A percentile compares a stretch with the other conserved stretches of the same genome.
Evolutionary conservation across 345 rosid genomes (phyloP).

Genomic region (Gynandropsis gynandra): DNA sequence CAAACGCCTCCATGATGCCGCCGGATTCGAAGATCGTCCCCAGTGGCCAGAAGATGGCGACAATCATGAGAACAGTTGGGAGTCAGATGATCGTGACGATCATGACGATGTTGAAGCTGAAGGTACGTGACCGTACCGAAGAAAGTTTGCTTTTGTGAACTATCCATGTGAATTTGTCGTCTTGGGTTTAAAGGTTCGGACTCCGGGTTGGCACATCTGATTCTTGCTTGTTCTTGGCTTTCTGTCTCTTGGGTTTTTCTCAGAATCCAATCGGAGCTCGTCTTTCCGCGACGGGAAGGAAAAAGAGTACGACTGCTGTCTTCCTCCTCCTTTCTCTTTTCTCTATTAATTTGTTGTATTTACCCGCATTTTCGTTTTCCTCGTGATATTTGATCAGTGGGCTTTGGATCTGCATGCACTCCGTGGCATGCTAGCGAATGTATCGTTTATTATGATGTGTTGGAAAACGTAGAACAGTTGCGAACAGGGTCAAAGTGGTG

Average conservation of each 20-base stretch:
- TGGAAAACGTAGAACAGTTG: too few species aligned
- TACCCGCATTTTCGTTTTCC: not conserved
- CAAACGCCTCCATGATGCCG: slow-evolving; percentile 6
- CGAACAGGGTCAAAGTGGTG: too few species aligned
- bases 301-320: slow-evolving; percentile 28
- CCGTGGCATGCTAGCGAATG: not conserved
- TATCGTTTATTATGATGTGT: not conserved
- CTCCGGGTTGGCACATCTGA: too few species aligned
- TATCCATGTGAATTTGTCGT: not conserved
- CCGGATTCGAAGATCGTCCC: slow-evolving; percentile 11
- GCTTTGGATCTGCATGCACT: slow-evolving; percentile 22
- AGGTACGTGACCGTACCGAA: slow-evolving; percentile 1
- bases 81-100: not conserved
- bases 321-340: not conserved
- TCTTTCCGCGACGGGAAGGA: slow-evolving; percentile 32
- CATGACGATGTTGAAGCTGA: slow-evolving; percentile 18
- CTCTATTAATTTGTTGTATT: slow-evolving; percentile 8
- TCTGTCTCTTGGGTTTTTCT: not conserved
- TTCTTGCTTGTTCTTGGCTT: too few species aligned
- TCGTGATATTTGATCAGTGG: not conserved
- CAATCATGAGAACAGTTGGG: slow-evolving; percentile 9
- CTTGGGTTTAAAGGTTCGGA: not conserved
- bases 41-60: slow-evolving; percentile 13
- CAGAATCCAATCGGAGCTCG: slow-evolving; percentile 45
- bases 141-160: not conserved